Evolutionary conservation across 2,329 filamentous ascomycete species (phyloP).

Genomic region (Graphilbum fragrans): DNA sequence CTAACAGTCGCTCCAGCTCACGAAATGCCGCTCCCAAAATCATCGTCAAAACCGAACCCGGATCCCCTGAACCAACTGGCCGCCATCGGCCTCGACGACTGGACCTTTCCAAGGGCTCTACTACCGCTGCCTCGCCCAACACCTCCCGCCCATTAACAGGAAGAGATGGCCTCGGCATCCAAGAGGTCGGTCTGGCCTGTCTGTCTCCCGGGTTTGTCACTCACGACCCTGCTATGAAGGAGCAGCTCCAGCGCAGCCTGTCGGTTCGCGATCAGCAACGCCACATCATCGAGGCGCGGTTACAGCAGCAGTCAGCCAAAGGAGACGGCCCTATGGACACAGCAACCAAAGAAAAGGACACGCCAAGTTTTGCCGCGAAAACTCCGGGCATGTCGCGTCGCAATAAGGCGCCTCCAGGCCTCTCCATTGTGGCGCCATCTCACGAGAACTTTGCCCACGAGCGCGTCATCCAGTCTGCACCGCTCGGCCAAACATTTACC

Average conservation of each 20-base stretch:
- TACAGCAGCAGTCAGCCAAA: conserved; percentile 78
- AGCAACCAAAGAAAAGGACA: conserved; percentile 39
- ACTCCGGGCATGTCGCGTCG: conserved; percentile 62
- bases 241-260: conserved; percentile 88
- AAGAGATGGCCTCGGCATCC: conserved; percentile 68
- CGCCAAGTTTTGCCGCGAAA: conserved; percentile 44
- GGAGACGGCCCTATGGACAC: conserved; percentile 51
- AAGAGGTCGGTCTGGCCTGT: conserved; percentile 88
- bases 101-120: conserved; percentile 57
- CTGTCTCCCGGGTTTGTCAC: conserved; percentile 93
- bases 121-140: conserved; percentile 36
- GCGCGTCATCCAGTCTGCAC: conserved; percentile 91
- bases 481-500: conserved; percentile 89
- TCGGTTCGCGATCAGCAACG: conserved; percentile 89
- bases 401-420: conserved; percentile 72
- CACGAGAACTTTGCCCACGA: conserved; percentile 88
- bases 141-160: conserved; percentile 67
- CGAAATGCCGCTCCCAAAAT: conserved; percentile 61
- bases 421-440: conserved; percentile 90
- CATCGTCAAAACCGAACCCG: conserved; percentile 91
- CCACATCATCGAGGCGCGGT: conserved; percentile 82
- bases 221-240: conserved; percentile 91
- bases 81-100: conserved; percentile 66
- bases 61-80: conserved; percentile 68
- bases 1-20: conserved; percentile 21